phyloP scores from a whole-genome alignment of 2,329 filamentous ascomycete species.

The Aspergillus intermedius region DNA sequence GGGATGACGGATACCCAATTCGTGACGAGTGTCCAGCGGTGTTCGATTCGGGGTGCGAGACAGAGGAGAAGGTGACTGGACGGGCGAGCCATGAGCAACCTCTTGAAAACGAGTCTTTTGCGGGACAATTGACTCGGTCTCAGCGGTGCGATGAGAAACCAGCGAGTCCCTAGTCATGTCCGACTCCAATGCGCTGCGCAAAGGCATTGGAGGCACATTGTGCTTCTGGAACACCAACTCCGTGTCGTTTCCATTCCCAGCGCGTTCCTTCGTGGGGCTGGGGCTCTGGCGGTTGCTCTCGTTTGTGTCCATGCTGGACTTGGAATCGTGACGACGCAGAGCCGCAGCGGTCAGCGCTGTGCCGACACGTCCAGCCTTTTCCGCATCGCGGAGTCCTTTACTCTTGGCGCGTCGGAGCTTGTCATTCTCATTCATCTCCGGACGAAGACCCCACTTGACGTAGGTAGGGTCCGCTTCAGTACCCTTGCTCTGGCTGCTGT shows the following conservation, averaged over 20 bases:
- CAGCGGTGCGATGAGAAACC: constrained; percentile 63
- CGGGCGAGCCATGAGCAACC: constrained; percentile 53
- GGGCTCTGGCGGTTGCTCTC: constrained; percentile 35
- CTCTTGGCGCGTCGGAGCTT: constrained; percentile 49
- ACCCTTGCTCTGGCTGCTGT: constrained; percentile 36
- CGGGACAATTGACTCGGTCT: constrained; percentile 56
- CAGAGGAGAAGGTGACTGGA: constrained; percentile 50
- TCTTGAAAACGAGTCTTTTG: constrained; percentile 58
- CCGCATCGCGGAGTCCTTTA: constrained; percentile 50
- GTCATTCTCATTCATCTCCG: constrained; percentile 46
- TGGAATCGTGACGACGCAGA: constrained; percentile 59
- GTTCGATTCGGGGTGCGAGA: constrained; percentile 57
- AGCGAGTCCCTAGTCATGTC: constrained; percentile 86
- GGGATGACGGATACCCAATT: constrained; percentile 61
- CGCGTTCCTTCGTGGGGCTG: constrained; percentile 23
- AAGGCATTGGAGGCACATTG: constrained; percentile 73
- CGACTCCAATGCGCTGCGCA: constrained; percentile 79
- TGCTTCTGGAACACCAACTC: constrained; percentile 49
- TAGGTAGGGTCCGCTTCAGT: constrained; percentile 30
- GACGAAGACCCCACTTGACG: constrained; percentile 41
- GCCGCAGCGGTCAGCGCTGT: constrained; percentile 57
- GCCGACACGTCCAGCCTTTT: constrained; percentile 50
- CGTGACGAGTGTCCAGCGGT: constrained; percentile 41
- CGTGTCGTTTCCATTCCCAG: constrained; percentile 46
- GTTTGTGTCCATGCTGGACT: constrained; percentile 47